phyloP scores from a whole-genome alignment of 2,329 filamentous ascomycete species.

The Colletotrichum paranaense region DNA sequence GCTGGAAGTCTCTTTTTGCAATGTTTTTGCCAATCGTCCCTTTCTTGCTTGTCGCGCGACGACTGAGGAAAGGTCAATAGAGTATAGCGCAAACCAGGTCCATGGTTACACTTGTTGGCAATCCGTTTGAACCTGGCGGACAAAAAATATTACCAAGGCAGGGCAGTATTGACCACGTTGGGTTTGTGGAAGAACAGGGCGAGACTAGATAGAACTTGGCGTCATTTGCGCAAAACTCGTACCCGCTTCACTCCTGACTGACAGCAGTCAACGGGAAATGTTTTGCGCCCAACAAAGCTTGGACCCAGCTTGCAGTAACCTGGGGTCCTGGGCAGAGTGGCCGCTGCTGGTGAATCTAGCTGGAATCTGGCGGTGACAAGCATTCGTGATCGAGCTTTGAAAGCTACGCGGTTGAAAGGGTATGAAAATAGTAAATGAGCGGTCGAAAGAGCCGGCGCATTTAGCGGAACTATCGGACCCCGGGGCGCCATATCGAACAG shows the following conservation, averaged over 20 bases:
- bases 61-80: not conserved
- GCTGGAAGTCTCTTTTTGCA: not conserved
- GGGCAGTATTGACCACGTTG: not conserved
- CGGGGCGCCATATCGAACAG: not conserved
- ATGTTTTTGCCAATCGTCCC: not conserved
- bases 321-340: not conserved
- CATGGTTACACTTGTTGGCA: not conserved
- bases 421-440: not conserved
- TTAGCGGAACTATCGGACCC: conserved; percentile 12
- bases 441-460: too few relatives aligned
- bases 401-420: too few relatives aligned
- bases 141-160: not conserved
- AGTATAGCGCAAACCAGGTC: not conserved
- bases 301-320: not conserved
- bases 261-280: not conserved
- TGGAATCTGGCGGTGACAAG: not conserved
- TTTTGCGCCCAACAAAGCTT: not conserved
- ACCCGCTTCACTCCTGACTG: not conserved
- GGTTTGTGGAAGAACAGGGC: not conserved
- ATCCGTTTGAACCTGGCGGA: not conserved
- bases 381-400: too few relatives aligned
- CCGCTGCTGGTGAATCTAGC: not conserved
- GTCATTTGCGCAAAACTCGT: not conserved
- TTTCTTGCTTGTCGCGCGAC: not conserved
- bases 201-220: not conserved